Percentiles rank a stretch among this genome's conserved stretches.
phyloP scores from a whole-genome alignment of 139 green algal species.

The Gonium pectorale region DNA sequence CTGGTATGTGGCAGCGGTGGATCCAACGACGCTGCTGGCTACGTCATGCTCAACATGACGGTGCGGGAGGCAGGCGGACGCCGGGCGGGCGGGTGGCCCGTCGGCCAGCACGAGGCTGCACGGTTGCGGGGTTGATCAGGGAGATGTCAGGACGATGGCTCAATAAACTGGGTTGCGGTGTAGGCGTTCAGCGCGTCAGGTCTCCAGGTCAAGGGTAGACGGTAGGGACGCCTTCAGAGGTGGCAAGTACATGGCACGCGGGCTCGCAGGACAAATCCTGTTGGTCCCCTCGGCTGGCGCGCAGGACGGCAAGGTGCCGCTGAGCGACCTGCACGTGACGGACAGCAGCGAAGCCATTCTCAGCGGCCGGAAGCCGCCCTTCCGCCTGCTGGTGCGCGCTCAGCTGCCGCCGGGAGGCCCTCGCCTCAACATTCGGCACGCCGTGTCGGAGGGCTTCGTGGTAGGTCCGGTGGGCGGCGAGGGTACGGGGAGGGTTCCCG shows the following conservation, averaged over 20 bases:
- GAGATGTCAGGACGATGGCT: too few relatives aligned
- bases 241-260: too few relatives aligned
- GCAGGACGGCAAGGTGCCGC: slow-evolving; percentile 69
- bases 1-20: slow-evolving; percentile 55
- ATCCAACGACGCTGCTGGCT: slow-evolving; percentile 50
- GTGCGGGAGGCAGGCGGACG: background rate
- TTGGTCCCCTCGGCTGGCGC: background rate
- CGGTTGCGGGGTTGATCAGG: too few relatives aligned
- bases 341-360: slow-evolving; percentile 91
- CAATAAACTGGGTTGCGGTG: too few relatives aligned
- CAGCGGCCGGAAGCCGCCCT: slow-evolving; percentile 89
- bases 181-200: too few relatives aligned
- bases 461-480: slow-evolving; percentile 42
- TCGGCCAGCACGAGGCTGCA: too few relatives aligned
- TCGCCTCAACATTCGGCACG: slow-evolving; percentile 66
- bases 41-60: slow-evolving; percentile 47
- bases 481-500: background rate
- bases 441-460: slow-evolving; percentile 87
- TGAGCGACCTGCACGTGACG: slow-evolving; percentile 82
- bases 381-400: slow-evolving; percentile 84
- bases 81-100: background rate
- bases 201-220: too few relatives aligned
- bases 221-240: too few relatives aligned
- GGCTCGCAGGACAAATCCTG: too few relatives aligned
- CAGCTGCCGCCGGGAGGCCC: slow-evolving; percentile 37